Evolutionary conservation across 768 basidiomycete species (phyloP), one percentile per base, ranked within the genome.

Genomic region (Podaxis sp.): DNA sequence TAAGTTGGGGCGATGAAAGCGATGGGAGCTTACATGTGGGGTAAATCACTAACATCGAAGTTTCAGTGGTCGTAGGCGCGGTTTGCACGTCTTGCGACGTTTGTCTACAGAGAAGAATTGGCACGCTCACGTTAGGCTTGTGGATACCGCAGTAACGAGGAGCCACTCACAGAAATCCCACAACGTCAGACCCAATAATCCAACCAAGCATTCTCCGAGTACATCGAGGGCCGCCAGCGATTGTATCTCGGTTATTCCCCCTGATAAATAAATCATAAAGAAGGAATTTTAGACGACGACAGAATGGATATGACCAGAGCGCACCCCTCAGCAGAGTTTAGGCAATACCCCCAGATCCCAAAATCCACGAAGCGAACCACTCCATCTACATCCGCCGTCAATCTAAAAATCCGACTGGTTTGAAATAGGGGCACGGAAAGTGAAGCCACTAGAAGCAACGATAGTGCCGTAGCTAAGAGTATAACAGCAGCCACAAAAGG

Each of bases 311-410:
- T 17, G 51, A 15, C 27, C 54, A 41, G 17, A 19, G 2, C 59
- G 25, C 40, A 60, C 57, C 57, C 22, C 24, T 33, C 33, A 17
- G 37, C 11, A 7, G 58, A 19, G 17, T 43, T 43, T 15, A 53
- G 25, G 24, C 59, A 60, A 46, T 60, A 60, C n/a, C 59, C 59
- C 59, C 59, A 60, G 51, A 60, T 60, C 15, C 59, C 59, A 15
- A 60, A 60, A 22, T 54, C 51, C 25, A 60, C 52, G 43, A 33
- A 46, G 8, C 51, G 51, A 41, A 11, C 25, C 6, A 41, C 38
- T n/a, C 59, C 59, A 5, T 43, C 59, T 17, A 53, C 51, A 41
- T 41, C 37, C 12, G 59, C 59, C 47, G 25, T 41, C 40, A 60
- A 54, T n/a, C 50, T 52, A 25, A 60, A 22, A 27, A 60, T 53